These are phyloP conservation scores for Wickerhamomyces chaumierensis DNA, from an alignment of 805 yeast species.

Conservation along the genomic window DNA sequence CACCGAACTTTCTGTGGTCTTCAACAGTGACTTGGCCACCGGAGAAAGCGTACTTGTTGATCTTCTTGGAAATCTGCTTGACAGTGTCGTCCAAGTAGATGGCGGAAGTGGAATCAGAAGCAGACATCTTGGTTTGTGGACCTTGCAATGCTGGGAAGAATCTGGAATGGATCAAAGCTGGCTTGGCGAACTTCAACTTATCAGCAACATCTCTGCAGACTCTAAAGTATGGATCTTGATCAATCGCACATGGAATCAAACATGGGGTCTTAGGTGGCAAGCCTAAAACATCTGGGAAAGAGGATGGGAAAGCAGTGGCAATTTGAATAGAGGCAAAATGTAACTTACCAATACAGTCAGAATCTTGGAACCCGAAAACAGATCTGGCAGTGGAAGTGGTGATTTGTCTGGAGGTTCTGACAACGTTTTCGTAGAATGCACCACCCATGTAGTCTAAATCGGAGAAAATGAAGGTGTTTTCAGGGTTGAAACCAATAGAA, in stretches of 20 bases:
- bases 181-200: constrained; percentile 82
- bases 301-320: constrained; percentile 89
- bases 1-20: constrained; percentile 85
- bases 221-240: constrained; percentile 97
- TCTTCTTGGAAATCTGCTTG: constrained; percentile 84
- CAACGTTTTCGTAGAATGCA: constrained; percentile 88
- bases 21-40: constrained; percentile 87
- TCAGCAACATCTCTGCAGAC: constrained; percentile 96
- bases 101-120: constrained; percentile 82
- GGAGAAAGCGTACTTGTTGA: constrained; percentile 92
- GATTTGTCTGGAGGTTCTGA: constrained; percentile 84
- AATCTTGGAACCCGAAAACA: constrained; percentile 91
- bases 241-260: constrained; percentile 97
- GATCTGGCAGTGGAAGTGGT: constrained; percentile 96
- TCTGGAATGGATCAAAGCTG: constrained; percentile 84
- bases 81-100: constrained; percentile 94
- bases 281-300: constrained; percentile 89
- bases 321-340: constrained; percentile 96
- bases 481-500: constrained; percentile 88
- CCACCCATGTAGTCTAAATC: constrained; percentile 91
- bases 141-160: constrained; percentile 99
- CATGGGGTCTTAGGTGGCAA: constrained; percentile 86
- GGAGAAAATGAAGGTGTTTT: constrained; percentile 90
- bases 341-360: constrained; percentile 87
- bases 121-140: constrained; percentile 92